A percentile compares a stretch with the other conserved stretches of the same genome.
Conservation (phyloP, 2,329 filamentous ascomycete genomes). For the Ustulina deusta region DNA sequence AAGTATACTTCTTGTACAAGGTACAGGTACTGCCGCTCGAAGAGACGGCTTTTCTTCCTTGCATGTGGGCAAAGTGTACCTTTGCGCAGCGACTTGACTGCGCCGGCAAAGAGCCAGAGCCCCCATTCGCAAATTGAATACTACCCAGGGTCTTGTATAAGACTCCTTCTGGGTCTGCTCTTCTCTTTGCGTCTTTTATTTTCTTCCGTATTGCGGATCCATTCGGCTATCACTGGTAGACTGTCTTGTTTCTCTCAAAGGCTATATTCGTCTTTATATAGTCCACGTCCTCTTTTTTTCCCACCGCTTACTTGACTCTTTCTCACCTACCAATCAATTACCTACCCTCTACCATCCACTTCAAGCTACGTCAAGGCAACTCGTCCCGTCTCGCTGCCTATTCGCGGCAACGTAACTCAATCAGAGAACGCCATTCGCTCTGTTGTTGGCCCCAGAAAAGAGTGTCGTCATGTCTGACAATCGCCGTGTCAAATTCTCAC, state of each 20-base stretch:
- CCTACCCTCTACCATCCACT: constrained; percentile 20
- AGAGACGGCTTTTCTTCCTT: constrained; percentile 25
- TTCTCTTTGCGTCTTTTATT: constrained; percentile 28
- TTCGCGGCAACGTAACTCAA: constrained; percentile 22
- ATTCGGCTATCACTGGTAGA: constrained; percentile 24
- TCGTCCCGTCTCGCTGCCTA: constrained; percentile 26
- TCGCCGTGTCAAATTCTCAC: constrained; percentile 44
- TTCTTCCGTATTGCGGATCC: constrained; percentile 29
- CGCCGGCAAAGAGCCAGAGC: constrained; percentile 27
- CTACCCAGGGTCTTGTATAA: constrained; percentile 41
- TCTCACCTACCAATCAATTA: constrained; percentile 25
- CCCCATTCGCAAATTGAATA: constrained; percentile 42
- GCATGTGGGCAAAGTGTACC: constrained; percentile 33
- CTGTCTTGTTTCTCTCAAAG: constrained; percentile 24
- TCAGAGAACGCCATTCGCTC: constrained; percentile 13
- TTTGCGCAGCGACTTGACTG: constrained; percentile 43
- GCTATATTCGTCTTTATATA: constrained; percentile 31
- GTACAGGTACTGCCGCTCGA: constrained; percentile 40
- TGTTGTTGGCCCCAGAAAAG: neutral
- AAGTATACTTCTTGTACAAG: constrained; percentile 33
- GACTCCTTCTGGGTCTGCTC: constrained; percentile 37
- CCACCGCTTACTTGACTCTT: constrained; percentile 30
- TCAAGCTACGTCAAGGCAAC: constrained; percentile 31
- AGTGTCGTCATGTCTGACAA: constrained; percentile 42
- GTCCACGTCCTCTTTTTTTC: constrained; percentile 9